Base-by-base conservation (phyloP, 225 moss, liverwort and hornwort species). In the Physcomitrellopsis africana region DNA sequence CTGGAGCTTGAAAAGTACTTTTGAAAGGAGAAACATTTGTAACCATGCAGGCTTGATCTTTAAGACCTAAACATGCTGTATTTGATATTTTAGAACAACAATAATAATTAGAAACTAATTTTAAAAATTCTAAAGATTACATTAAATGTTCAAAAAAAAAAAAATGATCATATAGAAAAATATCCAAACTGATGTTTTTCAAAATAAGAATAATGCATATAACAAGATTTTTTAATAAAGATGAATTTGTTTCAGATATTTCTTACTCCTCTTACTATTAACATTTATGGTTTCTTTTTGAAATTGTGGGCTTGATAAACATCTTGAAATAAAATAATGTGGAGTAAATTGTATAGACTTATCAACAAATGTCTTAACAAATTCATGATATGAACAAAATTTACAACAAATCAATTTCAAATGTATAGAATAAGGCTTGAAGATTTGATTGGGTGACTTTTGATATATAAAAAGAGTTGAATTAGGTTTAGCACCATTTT, bases 271-370 rank as follows among this genome's bases (percentile, higher is more conserved):
- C 19, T 23, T 57, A 0, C n/a, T 58, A 3, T 19, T 68, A 51
- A 51, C 76, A 18, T 58, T 59, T 0, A 64, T 64, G 23, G 66
- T 14, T 18, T 45, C 20, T 2, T 2, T 52, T 69, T 76, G 24
- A 23, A 73, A 58, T 1, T 65, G 52, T 4, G 68, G 56, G 10
- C 58, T 68, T 19, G 60, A 63, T 45, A 24, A 51, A 80, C 72
- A 72, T 76, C 52, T 80, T 59, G 58, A 58, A 32, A 1, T 32
- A 5, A 68, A 76, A 58, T 72, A 15, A 69, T 0, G 3, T 15
- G 51, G 63, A 19, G 7, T 72, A 67, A 51, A 76, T 76, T 76
- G 68, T 41, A 23, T 76, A n/a, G 49, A 72, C 63, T 58, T 68
- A 76, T 83, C 29, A 63, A 10, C 23, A 11, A 29, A n/a, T 2